Evolutionary conservation across 768 basidiomycete species (phyloP).

Genomic region (Peribolospora kevripleyi): DNA sequence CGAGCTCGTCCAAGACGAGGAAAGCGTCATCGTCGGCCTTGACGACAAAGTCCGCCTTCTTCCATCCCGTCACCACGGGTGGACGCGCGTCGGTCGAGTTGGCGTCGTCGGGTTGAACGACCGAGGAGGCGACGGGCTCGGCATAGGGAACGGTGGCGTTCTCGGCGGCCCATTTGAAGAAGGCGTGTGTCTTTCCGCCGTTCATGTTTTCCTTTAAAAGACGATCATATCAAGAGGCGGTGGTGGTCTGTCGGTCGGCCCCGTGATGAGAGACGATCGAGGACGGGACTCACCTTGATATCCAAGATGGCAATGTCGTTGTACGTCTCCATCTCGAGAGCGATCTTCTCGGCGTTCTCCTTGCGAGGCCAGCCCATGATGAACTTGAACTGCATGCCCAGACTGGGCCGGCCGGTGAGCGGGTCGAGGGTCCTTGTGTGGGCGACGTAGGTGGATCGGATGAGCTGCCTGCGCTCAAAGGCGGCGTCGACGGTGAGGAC

Average conservation of each 20-base stretch:
- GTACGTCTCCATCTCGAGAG: slow-evolving; percentile 70
- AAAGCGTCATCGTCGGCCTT: slow-evolving; percentile 94
- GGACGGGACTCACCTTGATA: not conserved
- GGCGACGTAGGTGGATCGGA: slow-evolving; percentile 70
- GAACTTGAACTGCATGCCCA: slow-evolving; percentile 58
- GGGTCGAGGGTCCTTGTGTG: slow-evolving; percentile 46
- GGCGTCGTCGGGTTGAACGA: not conserved
- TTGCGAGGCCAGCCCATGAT: slow-evolving; percentile 61
- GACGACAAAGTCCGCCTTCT: slow-evolving; percentile 68
- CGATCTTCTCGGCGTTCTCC: slow-evolving; percentile 52
- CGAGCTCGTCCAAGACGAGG: slow-evolving; percentile 79
- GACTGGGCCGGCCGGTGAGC: slow-evolving; percentile 42
- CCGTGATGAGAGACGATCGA: not conserved
- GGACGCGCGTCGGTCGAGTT: not conserved
- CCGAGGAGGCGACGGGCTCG: slow-evolving; percentile 26
- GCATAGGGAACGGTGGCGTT: slow-evolving; percentile 57
- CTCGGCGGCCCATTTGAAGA: slow-evolving; percentile 75
- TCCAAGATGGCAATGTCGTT: slow-evolving; percentile 43
- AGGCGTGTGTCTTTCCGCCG: slow-evolving; percentile 68
- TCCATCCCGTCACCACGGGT: slow-evolving; percentile 34
- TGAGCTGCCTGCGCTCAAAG: slow-evolving; percentile 60
- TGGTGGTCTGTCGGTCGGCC: not conserved
- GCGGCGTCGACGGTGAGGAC: slow-evolving; percentile 72
- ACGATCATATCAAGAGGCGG: slow-evolving; percentile 22
- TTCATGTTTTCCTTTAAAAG: slow-evolving; percentile 95